These are phyloP conservation scores for Rhodosporidiobolus sp. DNA, from an alignment of 768 basidiomycete genomes.

Conservation along the genomic window DNA sequence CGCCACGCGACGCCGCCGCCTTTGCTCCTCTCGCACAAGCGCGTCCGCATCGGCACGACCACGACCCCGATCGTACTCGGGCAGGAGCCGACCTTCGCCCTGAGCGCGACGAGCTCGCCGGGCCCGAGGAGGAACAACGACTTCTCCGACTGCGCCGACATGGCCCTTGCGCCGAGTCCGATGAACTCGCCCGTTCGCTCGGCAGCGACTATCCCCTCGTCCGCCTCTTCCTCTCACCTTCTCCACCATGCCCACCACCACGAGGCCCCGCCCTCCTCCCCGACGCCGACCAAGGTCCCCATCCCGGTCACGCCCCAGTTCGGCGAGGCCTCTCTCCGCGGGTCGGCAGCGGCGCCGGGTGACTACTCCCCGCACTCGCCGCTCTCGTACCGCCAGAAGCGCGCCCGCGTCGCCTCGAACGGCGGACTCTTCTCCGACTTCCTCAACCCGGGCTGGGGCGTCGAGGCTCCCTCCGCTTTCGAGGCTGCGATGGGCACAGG, in stretches of 20 bases:
- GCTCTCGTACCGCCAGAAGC: constrained; percentile 17
- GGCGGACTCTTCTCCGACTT: constrained; percentile 21
- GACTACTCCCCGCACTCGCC: constrained; percentile 38
- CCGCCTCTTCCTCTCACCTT: constrained; percentile 16
- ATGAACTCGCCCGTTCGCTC: constrained; percentile 22
- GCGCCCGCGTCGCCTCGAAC: constrained; percentile 19
- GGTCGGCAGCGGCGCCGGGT: neutral
- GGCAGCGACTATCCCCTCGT: constrained; percentile 1
- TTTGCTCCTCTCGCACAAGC: constrained; percentile 12
- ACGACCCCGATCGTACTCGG: constrained; percentile 12
- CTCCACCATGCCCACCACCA: neutral
- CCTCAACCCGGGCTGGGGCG: constrained; percentile 8
- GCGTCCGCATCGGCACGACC: constrained; percentile 9
- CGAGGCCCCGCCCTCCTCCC: constrained; percentile 2
- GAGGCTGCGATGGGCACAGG: neutral
- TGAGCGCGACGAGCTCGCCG: constrained; percentile 18
- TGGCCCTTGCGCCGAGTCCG: constrained; percentile 34
- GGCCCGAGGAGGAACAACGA: constrained; percentile 18
- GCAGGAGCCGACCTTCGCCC: constrained; percentile 27
- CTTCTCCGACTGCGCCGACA: constrained; percentile 15
- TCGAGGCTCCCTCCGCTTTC: constrained; percentile 7
- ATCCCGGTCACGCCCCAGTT: constrained; percentile 33
- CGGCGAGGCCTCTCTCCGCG: constrained; percentile 3
- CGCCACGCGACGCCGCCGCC: neutral
- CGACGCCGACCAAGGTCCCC: neutral